These are phyloP conservation scores for Lichtheimia corymbifera DNA, from an alignment of 371 early-diverging fungal genomes.

Conservation along the genomic window DNA sequence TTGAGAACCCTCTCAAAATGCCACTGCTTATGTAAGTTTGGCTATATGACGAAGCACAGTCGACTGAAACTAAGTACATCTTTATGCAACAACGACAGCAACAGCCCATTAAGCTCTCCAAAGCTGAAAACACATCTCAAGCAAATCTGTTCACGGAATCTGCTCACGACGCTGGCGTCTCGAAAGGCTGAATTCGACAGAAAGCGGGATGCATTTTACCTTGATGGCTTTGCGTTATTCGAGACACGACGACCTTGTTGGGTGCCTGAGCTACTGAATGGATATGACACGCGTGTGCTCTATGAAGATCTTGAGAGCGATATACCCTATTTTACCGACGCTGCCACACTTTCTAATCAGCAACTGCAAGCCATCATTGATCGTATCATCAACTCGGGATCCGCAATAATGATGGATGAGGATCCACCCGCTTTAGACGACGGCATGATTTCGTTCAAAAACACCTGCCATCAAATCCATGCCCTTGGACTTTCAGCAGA, in stretches of 20 bases:
- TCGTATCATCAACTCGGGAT: background rate
- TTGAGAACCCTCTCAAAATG: conserved; percentile 9
- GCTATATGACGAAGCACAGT: too few species aligned
- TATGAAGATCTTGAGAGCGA: conserved; percentile 6
- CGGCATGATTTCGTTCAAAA: conserved; percentile 1
- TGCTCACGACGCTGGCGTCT: background rate
- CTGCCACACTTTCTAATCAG: conserved; percentile 5
- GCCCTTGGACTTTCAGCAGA: conserved; percentile 7
- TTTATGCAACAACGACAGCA: background rate
- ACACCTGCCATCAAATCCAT: conserved; percentile 7
- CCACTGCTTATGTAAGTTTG: conserved; percentile 5
- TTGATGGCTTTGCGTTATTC: background rate
- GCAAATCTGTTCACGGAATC: background rate
- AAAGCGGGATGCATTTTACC: conserved; percentile 1
- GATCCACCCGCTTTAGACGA: background rate
- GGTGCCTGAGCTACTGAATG: background rate
- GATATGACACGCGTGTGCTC: background rate
- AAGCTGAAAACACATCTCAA: conserved; percentile 3
- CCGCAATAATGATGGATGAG: conserved; percentile 2
- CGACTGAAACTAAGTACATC: background rate
- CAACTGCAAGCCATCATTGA: conserved; percentile 5
- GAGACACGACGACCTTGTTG: conserved; percentile 1
- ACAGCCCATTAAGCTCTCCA: conserved; percentile 4
- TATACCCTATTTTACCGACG: conserved; percentile 8
- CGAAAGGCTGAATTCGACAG: background rate